phyloP scores from a whole-genome alignment of 116 monocot species.

The Cymodocea nodosa region DNA sequence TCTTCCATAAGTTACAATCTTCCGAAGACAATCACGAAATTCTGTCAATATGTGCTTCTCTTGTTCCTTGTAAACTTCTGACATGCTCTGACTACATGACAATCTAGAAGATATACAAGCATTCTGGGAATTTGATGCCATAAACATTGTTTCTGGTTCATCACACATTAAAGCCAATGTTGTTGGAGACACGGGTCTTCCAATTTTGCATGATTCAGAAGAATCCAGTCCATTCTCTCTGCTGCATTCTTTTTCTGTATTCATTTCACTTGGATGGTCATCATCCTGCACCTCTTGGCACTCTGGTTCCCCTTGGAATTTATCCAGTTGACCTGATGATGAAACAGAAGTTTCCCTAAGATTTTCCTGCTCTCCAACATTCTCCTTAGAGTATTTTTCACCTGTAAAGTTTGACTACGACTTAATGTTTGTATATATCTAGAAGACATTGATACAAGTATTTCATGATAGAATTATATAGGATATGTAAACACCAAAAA shows the following conservation, averaged over 20 bases:
- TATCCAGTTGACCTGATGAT: conserved; percentile 30
- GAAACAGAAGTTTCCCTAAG: conserved; percentile 22
- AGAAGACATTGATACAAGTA: too few relatives aligned
- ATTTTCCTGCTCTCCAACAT: conserved; percentile 6
- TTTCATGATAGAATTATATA: too few relatives aligned
- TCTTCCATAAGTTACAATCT: conserved; percentile 57
- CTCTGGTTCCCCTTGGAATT: conserved; percentile 17
- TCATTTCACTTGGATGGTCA: conserved; percentile 28
- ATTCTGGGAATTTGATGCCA: conserved; percentile 15
- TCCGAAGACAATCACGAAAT: conserved; percentile 66
- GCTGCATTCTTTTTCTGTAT: conserved; percentile 6
- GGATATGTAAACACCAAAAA: too few relatives aligned
- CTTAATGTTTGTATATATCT: too few relatives aligned
- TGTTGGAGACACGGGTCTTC: conserved; percentile 70
- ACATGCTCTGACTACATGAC: conserved; percentile 18
- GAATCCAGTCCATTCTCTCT: conserved; percentile 3
- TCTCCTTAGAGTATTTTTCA: conserved; percentile 3
- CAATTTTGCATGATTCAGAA: conserved; percentile 22
- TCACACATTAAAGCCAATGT: conserved; percentile 93
- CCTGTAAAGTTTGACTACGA: neutral
- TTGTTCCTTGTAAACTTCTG: conserved; percentile 76
- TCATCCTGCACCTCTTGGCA: conserved; percentile 22
- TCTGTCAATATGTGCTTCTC: conserved; percentile 66
- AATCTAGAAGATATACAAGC: conserved; percentile 13
- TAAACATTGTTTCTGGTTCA: conserved; percentile 68